Percentiles rank a stretch among this genome's conserved stretches.
phyloP scores from a whole-genome alignment of 768 basidiomycete genomes.

The Jaapia argillacea region DNA sequence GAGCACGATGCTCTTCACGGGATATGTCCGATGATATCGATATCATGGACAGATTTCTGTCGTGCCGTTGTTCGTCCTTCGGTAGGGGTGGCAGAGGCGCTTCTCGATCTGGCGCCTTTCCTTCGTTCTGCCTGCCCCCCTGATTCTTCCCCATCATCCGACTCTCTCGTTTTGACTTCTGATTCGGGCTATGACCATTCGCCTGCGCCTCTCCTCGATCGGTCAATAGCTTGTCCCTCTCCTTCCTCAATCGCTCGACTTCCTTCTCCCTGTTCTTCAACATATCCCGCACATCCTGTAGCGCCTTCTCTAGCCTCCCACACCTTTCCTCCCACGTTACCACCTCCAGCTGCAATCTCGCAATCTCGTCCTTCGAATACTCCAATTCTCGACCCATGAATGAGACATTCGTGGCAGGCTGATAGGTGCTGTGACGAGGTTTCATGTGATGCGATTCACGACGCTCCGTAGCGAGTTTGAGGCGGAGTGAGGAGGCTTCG shows the following conservation, averaged over 20 bases:
- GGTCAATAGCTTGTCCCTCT: conserved; percentile 21
- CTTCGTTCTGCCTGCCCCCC: neutral
- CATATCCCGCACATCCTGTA: conserved; percentile 55
- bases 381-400: conserved; percentile 51
- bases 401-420: conserved; percentile 9
- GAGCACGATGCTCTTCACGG: conserved; percentile 46
- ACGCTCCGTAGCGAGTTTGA: conserved; percentile 29
- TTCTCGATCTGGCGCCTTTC: too few relatives aligned
- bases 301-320: conserved; percentile 48
- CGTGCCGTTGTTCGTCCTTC: neutral
- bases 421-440: neutral
- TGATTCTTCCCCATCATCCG: conserved; percentile 1
- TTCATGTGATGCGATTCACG: conserved; percentile 16
- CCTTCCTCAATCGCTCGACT: conserved; percentile 40
- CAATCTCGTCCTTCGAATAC: conserved; percentile 40
- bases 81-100: too few relatives aligned
- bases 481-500: conserved; percentile 34
- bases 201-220: conserved; percentile 20
- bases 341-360: conserved; percentile 42
- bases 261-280: conserved; percentile 50
- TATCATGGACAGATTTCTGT: neutral
- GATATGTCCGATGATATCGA: conserved; percentile 7
- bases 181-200: conserved; percentile 5
- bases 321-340: conserved; percentile 52
- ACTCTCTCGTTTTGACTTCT: neutral